Evolutionary conservation across 2,329 filamentous ascomycete species (phyloP).

Genomic region (Sarocladium strictum): DNA sequence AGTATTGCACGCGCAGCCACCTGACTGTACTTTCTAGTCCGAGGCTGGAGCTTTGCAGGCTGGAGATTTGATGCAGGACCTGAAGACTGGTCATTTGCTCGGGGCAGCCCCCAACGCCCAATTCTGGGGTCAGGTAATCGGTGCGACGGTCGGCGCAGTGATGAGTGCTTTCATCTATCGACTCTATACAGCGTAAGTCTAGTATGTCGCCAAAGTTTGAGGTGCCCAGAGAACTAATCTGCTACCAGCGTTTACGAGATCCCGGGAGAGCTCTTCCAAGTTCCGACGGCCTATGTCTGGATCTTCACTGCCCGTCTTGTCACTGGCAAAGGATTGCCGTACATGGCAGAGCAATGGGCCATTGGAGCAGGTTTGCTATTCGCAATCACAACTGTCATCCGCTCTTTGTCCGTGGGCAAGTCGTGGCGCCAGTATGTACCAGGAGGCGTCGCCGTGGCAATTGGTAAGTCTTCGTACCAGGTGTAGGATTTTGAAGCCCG

Average conservation of each 20-base stretch:
- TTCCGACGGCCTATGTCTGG: conserved; percentile 95
- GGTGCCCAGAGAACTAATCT: not conserved
- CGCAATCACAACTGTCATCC: conserved; percentile 60
- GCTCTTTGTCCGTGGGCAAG: conserved; percentile 51
- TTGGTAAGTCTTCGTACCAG: conserved; percentile 51
- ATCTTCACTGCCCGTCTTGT: conserved; percentile 92
- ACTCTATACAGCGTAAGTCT: conserved; percentile 63
- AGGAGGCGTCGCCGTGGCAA: conserved; percentile 91
- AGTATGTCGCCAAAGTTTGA: not conserved
- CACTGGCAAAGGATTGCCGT: conserved; percentile 80
- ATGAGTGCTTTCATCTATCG: conserved; percentile 83
- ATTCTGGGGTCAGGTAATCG: conserved; percentile 94
- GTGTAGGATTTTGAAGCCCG: not conserved
- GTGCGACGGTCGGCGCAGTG: conserved; percentile 77
- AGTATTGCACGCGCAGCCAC: no score
- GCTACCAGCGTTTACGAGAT: conserved; percentile 68
- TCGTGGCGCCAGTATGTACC: conserved; percentile 74
- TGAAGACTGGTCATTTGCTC: conserved; percentile 91
- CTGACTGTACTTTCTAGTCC: conserved; percentile 26
- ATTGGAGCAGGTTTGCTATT: conserved; percentile 70
- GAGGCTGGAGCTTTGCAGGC: conserved; percentile 75
- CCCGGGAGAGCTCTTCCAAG: conserved; percentile 84
- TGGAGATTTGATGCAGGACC: conserved; percentile 92
- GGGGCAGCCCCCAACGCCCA: conserved; percentile 91
- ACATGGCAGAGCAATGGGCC: conserved; percentile 77